phyloP scores from a whole-genome alignment of 768 basidiomycete species.

The Podaxis sp. region DNA sequence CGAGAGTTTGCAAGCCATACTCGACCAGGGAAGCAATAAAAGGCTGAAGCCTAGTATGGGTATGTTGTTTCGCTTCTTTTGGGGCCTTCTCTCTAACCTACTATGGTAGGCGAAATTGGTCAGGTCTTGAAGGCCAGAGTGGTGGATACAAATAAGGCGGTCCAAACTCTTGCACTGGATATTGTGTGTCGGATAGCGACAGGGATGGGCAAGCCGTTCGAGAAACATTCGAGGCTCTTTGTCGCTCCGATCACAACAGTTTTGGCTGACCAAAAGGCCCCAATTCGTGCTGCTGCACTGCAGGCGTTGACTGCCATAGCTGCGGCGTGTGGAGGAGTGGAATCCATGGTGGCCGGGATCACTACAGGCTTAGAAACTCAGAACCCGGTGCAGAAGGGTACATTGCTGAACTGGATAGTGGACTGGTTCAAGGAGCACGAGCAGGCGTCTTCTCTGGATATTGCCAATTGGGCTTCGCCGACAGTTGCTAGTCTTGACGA shows the following conservation, averaged over 20 bases:
- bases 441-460: slow-evolving; percentile 56
- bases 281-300: slow-evolving; percentile 75
- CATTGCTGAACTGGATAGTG: slow-evolving; percentile 75
- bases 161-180: slow-evolving; percentile 87
- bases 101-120: slow-evolving; percentile 77
- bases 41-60: slow-evolving; percentile 90
- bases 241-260: slow-evolving; percentile 77
- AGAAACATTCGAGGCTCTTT: slow-evolving; percentile 82
- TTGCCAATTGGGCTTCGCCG: slow-evolving; percentile 63
- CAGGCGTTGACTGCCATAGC: slow-evolving; percentile 82
- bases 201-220: slow-evolving; percentile 96
- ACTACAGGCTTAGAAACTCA: slow-evolving; percentile 78
- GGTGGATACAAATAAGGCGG: slow-evolving; percentile 90
- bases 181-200: slow-evolving; percentile 86
- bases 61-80: slow-evolving; percentile 29
- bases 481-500: slow-evolving; percentile 86
- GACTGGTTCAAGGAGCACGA: slow-evolving; percentile 76
- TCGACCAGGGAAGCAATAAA: slow-evolving; percentile 92
- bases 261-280: slow-evolving; percentile 90
- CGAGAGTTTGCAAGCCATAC: slow-evolving; percentile 75
- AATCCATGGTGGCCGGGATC: slow-evolving; percentile 77
- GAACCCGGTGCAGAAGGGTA: slow-evolving; percentile 86
- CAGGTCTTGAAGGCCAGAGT: slow-evolving; percentile 86
- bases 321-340: slow-evolving; percentile 80
- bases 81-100: slow-evolving; percentile 13